phyloP scores from a whole-genome alignment of 495 filamentous ascomycete genomes.

The Podospora pseudocomata region DNA sequence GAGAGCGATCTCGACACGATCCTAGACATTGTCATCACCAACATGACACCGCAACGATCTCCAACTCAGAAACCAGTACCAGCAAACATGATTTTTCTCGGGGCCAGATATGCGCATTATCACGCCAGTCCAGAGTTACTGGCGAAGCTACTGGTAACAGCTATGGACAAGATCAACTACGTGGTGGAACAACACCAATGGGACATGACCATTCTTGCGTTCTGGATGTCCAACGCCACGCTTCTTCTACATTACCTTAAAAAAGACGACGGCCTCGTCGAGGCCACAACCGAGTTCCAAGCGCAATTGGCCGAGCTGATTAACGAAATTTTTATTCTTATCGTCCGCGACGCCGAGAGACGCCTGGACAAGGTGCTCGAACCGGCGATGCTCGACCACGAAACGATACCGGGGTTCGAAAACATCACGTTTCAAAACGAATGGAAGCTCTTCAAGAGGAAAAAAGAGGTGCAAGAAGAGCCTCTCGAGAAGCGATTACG shows the following conservation, averaged over 20 bases:
- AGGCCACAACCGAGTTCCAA: constrained; percentile 85
- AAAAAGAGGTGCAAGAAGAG: constrained; percentile 79
- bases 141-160: constrained; percentile 70
- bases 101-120: constrained; percentile 94
- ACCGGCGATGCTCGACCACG: constrained; percentile 90
- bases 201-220: constrained; percentile 99
- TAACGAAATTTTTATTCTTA: constrained; percentile 98
- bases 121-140: constrained; percentile 86
- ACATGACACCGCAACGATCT: constrained; percentile 95
- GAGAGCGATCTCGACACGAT: constrained; percentile 86
- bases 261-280: constrained; percentile 80
- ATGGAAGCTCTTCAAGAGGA: constrained; percentile 92
- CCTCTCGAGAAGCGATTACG: constrained; percentile 88
- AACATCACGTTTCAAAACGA: constrained; percentile 96
- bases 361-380: constrained; percentile 95
- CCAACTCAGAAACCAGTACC: constrained; percentile 96
- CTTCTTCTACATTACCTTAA: constrained; percentile 93
- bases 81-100: constrained; percentile 93
- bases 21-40: constrained; percentile 92
- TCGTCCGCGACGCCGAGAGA: constrained; percentile 95
- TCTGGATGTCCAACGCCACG: constrained; percentile 98
- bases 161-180: constrained; percentile 94
- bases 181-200: constrained; percentile 92
- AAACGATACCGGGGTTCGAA: constrained; percentile 96
- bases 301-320: constrained; percentile 89